These are phyloP conservation scores for Herpetomonas samuelpessoai DNA, from an alignment of 208 protist genomes.

Conservation along the genomic window DNA sequence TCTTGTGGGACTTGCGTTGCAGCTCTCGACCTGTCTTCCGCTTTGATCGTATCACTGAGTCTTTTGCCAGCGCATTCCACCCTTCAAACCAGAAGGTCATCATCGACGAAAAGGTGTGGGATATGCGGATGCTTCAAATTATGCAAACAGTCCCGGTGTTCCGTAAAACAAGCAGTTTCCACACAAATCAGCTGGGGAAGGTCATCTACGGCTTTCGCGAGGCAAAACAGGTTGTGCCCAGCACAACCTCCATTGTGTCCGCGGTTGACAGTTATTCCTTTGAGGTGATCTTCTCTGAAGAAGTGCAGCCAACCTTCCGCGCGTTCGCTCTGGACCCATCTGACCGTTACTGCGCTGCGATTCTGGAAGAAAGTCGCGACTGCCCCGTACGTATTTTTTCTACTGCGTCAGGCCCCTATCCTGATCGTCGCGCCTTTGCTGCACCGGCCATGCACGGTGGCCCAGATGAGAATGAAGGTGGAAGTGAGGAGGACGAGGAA, in stretches of 20 bases:
- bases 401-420: constrained; percentile 74
- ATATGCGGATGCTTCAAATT: constrained; percentile 74
- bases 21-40: constrained; percentile 68
- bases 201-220: constrained; percentile 84
- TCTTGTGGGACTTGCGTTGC: constrained; percentile 82
- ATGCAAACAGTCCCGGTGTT: constrained; percentile 70
- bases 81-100: constrained; percentile 68
- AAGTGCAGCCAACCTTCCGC: constrained; percentile 66
- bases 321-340: constrained; percentile 81
- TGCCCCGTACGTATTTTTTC: constrained; percentile 70
- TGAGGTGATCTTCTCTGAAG: constrained; percentile 75
- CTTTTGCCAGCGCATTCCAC: constrained; percentile 78
- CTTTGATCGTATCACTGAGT: constrained; percentile 86
- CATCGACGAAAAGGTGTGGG: constrained; percentile 87
- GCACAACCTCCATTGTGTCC: constrained; percentile 50
- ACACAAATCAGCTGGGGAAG: constrained; percentile 35
- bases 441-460: constrained; percentile 34
- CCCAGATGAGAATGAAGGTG: constrained; percentile 29
- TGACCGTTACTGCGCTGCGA: constrained; percentile 80
- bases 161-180: constrained; percentile 73
- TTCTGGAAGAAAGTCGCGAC: constrained; percentile 63
- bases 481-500: constrained; percentile 40
- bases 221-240: constrained; percentile 28
- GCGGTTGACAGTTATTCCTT: constrained; percentile 79
- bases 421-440: constrained; percentile 57